These are phyloP conservation scores for Glycine tomentella DNA, from an alignment of 306 rosid species.

Conservation along the genomic window DNA sequence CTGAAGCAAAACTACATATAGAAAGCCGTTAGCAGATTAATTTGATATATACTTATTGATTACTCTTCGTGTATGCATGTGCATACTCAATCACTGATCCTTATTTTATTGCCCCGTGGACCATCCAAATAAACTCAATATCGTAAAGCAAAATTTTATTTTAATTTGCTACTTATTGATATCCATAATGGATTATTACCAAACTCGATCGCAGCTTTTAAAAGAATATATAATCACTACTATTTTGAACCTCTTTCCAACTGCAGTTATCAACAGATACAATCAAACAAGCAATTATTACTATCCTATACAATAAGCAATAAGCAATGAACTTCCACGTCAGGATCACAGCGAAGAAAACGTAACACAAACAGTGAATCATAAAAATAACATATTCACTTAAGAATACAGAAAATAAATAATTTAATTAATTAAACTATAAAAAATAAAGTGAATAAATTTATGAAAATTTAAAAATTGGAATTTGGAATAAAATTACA, in stretches of 20 bases:
- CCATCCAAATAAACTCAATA: not conserved
- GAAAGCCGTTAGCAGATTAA: not conserved
- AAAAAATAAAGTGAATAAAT: too few relatives aligned
- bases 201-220: not conserved
- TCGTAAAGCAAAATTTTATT: not conserved
- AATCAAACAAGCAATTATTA: not conserved
- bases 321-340: not conserved
- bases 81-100: not conserved
- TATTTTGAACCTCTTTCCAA: constrained; percentile 11
- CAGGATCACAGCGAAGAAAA: not conserved
- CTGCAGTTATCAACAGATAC: not conserved
- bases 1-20: not conserved
- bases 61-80: not conserved
- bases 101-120: not conserved
- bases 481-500: too few relatives aligned
- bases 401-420: too few relatives aligned
- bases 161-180: not conserved
- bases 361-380: too few relatives aligned
- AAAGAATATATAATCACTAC: not conserved
- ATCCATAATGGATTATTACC: not conserved
- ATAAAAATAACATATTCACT: too few relatives aligned
- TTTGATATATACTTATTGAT: too few relatives aligned
- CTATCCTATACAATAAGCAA: not conserved
- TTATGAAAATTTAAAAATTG: too few relatives aligned
- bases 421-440: too few relatives aligned